Evolutionary conservation across 495 filamentous ascomycete species (phyloP).

Genomic region (Penicillium cosmopolitanum): DNA sequence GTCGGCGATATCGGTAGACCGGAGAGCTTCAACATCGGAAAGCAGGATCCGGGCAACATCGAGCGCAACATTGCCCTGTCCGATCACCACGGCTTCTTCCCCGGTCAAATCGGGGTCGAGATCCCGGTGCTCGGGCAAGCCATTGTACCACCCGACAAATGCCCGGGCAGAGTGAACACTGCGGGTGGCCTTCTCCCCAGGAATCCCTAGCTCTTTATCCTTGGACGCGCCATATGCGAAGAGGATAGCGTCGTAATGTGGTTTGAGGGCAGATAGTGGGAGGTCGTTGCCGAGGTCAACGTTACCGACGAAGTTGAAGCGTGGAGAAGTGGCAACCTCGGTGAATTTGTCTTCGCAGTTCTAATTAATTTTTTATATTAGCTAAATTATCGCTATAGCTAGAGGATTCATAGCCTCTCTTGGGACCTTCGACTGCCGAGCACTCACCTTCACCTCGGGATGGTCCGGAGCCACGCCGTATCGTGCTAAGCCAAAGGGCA

Average conservation of each 20-base stretch:
- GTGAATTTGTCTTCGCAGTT: conserved; percentile 94
- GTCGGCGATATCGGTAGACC: conserved; percentile 85
- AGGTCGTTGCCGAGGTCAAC: conserved; percentile 76
- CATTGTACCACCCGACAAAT: conserved; percentile 99
- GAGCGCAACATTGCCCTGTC: conserved; percentile 93
- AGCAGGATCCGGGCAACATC: conserved; percentile 91
- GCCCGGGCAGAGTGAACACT: conserved; percentile 88
- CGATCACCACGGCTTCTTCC: conserved; percentile 86
- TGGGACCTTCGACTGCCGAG: not conserved
- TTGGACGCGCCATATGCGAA: conserved; percentile 91
- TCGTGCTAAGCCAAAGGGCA: conserved; percentile 87
- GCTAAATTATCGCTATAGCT: not conserved
- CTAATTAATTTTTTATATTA: conserved; percentile 44
- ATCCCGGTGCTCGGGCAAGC: conserved; percentile 79
- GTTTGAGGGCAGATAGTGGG: conserved; percentile 67
- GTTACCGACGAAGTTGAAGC: conserved; percentile 93
- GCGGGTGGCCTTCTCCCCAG: conserved; percentile 70
- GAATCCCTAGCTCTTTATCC: conserved; percentile 77
- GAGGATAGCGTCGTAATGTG: conserved; percentile 88
- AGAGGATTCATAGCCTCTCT: not conserved
- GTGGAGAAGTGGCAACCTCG: conserved; percentile 76
- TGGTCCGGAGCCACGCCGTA: conserved; percentile 97
- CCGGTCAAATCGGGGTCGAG: conserved; percentile 79
- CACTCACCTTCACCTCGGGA: conserved; percentile 89
- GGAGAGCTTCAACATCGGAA: conserved; percentile 67